Conservation (phyloP, 257 asterid genomes). For the Nicotiana tabacum region DNA sequence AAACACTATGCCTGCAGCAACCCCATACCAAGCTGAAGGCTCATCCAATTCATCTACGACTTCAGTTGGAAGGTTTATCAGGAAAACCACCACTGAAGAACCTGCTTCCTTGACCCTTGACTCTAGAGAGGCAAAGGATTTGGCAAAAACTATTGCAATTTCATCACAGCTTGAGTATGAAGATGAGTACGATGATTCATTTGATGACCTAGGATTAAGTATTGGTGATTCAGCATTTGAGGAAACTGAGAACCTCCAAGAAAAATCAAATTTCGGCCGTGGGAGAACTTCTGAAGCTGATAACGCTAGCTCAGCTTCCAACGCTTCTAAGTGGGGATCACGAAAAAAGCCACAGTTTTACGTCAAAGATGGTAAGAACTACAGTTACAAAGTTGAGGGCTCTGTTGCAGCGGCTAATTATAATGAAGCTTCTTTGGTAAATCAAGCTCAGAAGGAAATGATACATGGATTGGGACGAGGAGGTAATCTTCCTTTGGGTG, state of each 20-base stretch:
- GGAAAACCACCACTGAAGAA: slow-evolving; percentile 43
- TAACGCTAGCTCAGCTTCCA: slow-evolving; percentile 34
- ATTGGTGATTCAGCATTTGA: slow-evolving; percentile 71
- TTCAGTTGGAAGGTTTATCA: slow-evolving; percentile 65
- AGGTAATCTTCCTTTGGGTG: slow-evolving; percentile 78
- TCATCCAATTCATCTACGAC: slow-evolving; percentile 49
- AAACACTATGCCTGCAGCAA: slow-evolving; percentile 18
- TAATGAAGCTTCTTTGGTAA: slow-evolving; percentile 65
- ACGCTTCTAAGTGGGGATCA: slow-evolving; percentile 53
- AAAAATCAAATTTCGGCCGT: slow-evolving; percentile 21
- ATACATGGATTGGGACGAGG: slow-evolving; percentile 90
- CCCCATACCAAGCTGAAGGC: slow-evolving; percentile 26
- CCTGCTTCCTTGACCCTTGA: slow-evolving; percentile 46
- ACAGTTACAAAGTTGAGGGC: slow-evolving; percentile 88
- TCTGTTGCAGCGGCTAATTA: slow-evolving; percentile 67
- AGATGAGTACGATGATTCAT: slow-evolving; percentile 96
- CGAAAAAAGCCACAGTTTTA: slow-evolving; percentile 71
- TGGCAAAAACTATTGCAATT: slow-evolving; percentile 68
- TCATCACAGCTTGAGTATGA: slow-evolving; percentile 80
- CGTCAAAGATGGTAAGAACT: slow-evolving; percentile 93
- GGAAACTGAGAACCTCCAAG: slow-evolving; percentile 45
- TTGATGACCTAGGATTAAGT: slow-evolving; percentile 84
- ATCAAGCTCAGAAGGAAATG: slow-evolving; percentile 54
- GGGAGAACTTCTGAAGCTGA: slow-evolving; percentile 31
- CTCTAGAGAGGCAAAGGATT: slow-evolving; percentile 36